Percentiles rank a stretch among this genome's conserved stretches.
Evolutionary conservation across 768 basidiomycete species (phyloP).

Genomic region (Cytidiella melzeri): DNA sequence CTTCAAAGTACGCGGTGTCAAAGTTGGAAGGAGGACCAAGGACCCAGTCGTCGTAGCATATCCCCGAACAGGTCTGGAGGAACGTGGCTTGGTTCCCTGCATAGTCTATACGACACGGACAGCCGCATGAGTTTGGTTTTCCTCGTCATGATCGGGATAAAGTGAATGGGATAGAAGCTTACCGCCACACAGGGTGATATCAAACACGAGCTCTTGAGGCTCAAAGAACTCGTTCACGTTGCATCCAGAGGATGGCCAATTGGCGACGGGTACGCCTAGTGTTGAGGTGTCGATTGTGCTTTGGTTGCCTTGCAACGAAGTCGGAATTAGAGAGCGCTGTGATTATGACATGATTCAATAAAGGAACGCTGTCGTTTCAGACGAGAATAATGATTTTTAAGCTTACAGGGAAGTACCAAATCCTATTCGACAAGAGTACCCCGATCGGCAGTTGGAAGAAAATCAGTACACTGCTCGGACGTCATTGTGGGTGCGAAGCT

Average conservation of each 20-base stretch:
- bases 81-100: conserved; percentile 51
- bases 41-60: conserved; percentile 67
- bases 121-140: neutral
- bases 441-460: too few relatives aligned
- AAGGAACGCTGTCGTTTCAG: too few relatives aligned
- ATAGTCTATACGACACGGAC: conserved; percentile 15
- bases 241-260: conserved; percentile 59
- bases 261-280: conserved; percentile 63
- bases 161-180: conserved; percentile 5
- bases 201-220: conserved; percentile 62
- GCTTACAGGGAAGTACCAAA: conserved; percentile 58
- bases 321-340: conserved; percentile 41
- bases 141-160: neutral
- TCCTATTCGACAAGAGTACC: conserved; percentile 24
- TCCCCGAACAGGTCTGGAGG: conserved; percentile 54
- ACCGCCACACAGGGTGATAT: conserved; percentile 69
- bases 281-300: conserved; percentile 47
- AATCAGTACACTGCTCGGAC: neutral
- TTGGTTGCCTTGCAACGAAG: conserved; percentile 39
- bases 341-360: neutral
- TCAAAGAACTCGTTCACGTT: conserved; percentile 46
- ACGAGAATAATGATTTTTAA: conserved; percentile 6
- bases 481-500: neutral
- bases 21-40: conserved; percentile 56
- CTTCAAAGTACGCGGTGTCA: conserved; percentile 67